These are phyloP conservation scores for Macrolepiota fuliginosa DNA, from an alignment of 768 basidiomycete species.

Conservation along the genomic window DNA sequence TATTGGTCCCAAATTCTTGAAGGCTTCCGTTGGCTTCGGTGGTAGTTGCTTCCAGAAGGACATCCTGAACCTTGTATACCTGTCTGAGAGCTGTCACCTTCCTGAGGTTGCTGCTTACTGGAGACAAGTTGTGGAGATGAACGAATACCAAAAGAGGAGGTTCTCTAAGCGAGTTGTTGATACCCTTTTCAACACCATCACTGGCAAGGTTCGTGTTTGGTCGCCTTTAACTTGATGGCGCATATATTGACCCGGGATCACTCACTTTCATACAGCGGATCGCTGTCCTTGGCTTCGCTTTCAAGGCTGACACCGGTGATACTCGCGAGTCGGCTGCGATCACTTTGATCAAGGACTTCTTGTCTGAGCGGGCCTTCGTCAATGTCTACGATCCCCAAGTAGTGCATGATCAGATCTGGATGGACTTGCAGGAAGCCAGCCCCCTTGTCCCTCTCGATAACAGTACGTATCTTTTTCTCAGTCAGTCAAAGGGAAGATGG, in stretches of 20 bases:
- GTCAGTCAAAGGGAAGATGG: background rate
- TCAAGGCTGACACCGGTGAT: conserved; percentile 99
- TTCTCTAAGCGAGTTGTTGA: conserved; percentile 97
- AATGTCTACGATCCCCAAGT: conserved; percentile 94
- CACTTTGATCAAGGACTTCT: conserved; percentile 92
- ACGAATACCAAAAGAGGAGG: conserved; percentile 96
- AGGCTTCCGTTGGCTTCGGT: conserved; percentile 94
- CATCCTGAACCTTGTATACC: conserved; percentile 97
- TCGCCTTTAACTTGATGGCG: background rate
- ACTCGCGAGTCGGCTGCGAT: conserved; percentile 97
- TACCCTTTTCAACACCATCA: conserved; percentile 98
- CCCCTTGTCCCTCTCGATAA: conserved; percentile 59
- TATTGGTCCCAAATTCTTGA: conserved; percentile 93
- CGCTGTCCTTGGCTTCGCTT: conserved; percentile 96
- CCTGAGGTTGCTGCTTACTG: conserved; percentile 98
- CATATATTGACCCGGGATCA: background rate
- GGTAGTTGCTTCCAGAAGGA: conserved; percentile 99
- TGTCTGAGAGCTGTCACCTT: conserved; percentile 90
- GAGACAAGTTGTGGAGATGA: conserved; percentile 96
- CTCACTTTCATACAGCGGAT: conserved; percentile 54
- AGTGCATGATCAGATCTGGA: conserved; percentile 82
- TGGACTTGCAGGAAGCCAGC: conserved; percentile 67
- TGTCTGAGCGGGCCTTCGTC: conserved; percentile 81
- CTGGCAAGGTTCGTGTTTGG: conserved; percentile 73
- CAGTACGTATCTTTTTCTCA: conserved; percentile 48